A percentile compares a stretch with the other conserved stretches of the same genome.
phyloP scores from a whole-genome alignment of 495 filamentous ascomycete species.

The Platismatia glauca region DNA sequence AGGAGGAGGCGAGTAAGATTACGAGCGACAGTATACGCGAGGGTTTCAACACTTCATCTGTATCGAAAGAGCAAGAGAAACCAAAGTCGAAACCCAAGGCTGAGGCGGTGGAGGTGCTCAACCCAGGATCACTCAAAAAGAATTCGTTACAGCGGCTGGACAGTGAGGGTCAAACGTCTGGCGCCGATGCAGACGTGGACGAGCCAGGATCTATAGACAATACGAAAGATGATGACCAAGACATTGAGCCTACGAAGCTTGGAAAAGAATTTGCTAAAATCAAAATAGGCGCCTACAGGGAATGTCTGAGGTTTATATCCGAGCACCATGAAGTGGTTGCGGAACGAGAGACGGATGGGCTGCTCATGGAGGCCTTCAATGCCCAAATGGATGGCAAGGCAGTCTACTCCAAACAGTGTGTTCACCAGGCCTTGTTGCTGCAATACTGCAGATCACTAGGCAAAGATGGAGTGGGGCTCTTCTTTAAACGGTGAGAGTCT shows the following conservation, averaged over 20 bases:
- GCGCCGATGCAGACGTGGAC: slow-evolving; percentile 53
- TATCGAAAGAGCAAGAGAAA: slow-evolving; percentile 52
- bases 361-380: slow-evolving; percentile 87
- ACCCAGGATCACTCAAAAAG: slow-evolving; percentile 46
- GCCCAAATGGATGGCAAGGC: slow-evolving; percentile 64
- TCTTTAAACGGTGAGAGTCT: slow-evolving; percentile 68
- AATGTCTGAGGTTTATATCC: slow-evolving; percentile 64
- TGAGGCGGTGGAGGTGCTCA: slow-evolving; percentile 66
- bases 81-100: slow-evolving; percentile 27
- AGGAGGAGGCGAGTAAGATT: slow-evolving; percentile 80
- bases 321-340: slow-evolving; percentile 65
- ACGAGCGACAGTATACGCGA: slow-evolving; percentile 86
- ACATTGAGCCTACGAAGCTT: slow-evolving; percentile 64
- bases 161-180: slow-evolving; percentile 40
- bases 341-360: slow-evolving; percentile 84
- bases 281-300: slow-evolving; percentile 61
- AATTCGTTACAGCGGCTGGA: slow-evolving; percentile 28
- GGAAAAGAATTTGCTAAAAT: slow-evolving; percentile 74
- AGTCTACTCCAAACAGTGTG: slow-evolving; percentile 74
- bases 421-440: slow-evolving; percentile 84
- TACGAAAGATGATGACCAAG: slow-evolving; percentile 56
- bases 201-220: slow-evolving; percentile 35
- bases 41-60: slow-evolving; percentile 79
- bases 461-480: slow-evolving; percentile 77
- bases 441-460: slow-evolving; percentile 92